Evolutionary conservation across 23 red algal species (phyloP), one percentile per base, ranked within the genome.

Genomic region (Gracilaria caudata): DNA sequence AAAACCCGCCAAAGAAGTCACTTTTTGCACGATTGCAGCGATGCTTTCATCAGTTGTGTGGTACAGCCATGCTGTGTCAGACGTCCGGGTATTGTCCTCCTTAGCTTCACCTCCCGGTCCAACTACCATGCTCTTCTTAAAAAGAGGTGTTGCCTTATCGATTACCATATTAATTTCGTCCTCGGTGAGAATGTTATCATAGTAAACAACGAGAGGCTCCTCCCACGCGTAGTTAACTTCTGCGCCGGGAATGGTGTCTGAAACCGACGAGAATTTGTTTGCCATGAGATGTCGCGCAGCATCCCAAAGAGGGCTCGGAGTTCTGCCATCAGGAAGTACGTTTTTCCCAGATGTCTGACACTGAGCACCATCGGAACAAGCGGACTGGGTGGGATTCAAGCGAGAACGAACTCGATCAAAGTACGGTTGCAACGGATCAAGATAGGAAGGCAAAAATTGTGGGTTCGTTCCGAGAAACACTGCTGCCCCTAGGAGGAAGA

Each of bases 91-190:
- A 3, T 39, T 72, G 17, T 72, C 66, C 41, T 72, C 66, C 26
- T 7, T 23, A 6, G 35, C 0, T 12, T 72, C 8, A 2, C 66
- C 66, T 4, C 26, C 26, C 2, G 33, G 33, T 72, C 66, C 66
- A 72, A 43, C 66, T 6, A 72, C 66, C 66, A 72, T 43, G 38
- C 66, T 72, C 26, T 72, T 72, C 38, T n/a, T 36, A 19, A 72
- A 72, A 7, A n/a, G 7, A n/a, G 66, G 66, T 16, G 66, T 72
- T 7, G 66, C 35, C 30, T 72, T 72, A 6, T 36, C 26, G 9
- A 40, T 72, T 4, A 72, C 17, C 66, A 72, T 19, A 20, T 39
- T 21, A 40, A 72, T 72, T 41, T 72, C 66, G 9, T 72, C 35
- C 6, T 72, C 66, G 21, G 66, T 72, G 16, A 72, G 38, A 21